Percentiles rank a stretch among this genome's conserved stretches.
phyloP scores from a whole-genome alignment of 75 land plant genomes.

The Pinus taeda region DNA sequence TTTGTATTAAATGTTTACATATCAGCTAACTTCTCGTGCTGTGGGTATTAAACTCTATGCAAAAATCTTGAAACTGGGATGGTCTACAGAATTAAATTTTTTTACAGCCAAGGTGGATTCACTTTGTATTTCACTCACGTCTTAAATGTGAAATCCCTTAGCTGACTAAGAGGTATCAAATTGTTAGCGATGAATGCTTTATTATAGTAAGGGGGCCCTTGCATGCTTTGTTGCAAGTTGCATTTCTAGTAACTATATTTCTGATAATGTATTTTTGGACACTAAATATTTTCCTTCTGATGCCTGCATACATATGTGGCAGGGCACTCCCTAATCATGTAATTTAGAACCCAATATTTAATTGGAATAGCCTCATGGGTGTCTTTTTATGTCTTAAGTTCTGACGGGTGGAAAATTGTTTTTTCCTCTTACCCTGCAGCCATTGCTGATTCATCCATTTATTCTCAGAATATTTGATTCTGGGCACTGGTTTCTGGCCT shows the following conservation, averaged over 20 bases:
- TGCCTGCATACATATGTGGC: background rate
- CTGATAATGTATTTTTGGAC: background rate
- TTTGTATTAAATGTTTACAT: too few relatives aligned
- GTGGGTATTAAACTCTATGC: too few relatives aligned
- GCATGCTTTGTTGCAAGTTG: background rate
- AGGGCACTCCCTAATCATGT: background rate
- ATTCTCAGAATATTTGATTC: background rate
- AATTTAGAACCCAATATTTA: background rate
- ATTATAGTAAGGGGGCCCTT: too few relatives aligned
- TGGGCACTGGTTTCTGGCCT: background rate
- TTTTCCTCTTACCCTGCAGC: background rate
- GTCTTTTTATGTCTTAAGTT: background rate
- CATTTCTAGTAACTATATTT: background rate
- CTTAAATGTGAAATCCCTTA: too few relatives aligned
- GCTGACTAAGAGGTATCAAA: too few relatives aligned
- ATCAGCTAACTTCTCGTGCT: too few relatives aligned
- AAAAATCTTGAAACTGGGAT: too few relatives aligned
- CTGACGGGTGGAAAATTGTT: background rate
- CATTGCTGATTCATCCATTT: background rate
- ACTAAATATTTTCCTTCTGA: background rate
- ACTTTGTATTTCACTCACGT: too few relatives aligned
- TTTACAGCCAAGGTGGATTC: too few relatives aligned
- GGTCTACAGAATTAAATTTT: too few relatives aligned
- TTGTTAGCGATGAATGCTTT: too few relatives aligned
- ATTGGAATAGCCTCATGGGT: background rate